Evolutionary conservation across 148 eudicot genomes (phyloP).

Genomic region (Euryodendron excelsum): DNA sequence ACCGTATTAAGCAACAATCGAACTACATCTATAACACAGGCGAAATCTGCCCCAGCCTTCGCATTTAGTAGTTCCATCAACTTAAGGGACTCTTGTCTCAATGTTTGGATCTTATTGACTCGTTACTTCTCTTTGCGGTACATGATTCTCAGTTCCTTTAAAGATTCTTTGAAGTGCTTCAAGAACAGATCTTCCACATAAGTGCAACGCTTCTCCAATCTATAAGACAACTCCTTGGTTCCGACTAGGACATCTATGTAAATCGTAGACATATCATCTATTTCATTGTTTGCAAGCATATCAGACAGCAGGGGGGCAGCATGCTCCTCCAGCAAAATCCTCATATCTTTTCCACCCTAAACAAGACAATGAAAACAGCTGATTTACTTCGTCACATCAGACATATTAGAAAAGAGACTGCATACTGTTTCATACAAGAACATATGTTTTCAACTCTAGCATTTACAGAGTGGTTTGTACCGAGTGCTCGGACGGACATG

Average conservation of each 20-base stretch:
- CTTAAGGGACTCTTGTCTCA: not conserved
- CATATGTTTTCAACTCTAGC: too few species aligned
- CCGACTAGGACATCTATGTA: constrained; percentile 7
- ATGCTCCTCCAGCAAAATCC: not conserved
- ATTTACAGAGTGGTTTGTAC: too few species aligned
- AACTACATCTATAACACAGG: not conserved
- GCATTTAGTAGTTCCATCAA: not conserved
- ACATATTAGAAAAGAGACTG: too few species aligned
- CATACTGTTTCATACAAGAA: too few species aligned
- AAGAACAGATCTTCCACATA: not conserved
- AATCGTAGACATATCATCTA: not conserved
- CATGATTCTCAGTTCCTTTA: not conserved
- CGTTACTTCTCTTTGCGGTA: not conserved
- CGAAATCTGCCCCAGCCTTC: not conserved
- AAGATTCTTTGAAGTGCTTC: not conserved
- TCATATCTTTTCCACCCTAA: not conserved
- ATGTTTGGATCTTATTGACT: not conserved
- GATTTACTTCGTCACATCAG: not conserved
- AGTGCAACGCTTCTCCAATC: not conserved
- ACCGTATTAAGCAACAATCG: not conserved
- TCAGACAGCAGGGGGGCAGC: not conserved
- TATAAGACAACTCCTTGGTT: not conserved
- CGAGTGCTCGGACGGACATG: too few species aligned
- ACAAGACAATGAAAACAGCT: not conserved
- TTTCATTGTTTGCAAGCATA: not conserved